These are phyloP conservation scores for Cydonia oblonga DNA, from an alignment of 331 rosid species.

Conservation along the genomic window DNA sequence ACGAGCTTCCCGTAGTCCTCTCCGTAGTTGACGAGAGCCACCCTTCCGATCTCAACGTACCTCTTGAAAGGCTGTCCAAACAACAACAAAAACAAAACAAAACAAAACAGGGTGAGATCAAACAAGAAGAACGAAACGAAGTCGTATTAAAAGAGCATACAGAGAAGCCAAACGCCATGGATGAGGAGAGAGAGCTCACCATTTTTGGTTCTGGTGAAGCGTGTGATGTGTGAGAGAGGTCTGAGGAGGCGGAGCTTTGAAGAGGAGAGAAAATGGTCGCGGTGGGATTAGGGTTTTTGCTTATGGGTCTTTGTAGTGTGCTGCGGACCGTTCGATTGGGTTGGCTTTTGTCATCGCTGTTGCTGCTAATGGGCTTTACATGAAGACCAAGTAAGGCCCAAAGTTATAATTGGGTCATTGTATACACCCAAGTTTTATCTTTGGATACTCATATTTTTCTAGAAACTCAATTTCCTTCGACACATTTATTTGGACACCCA, in stretches of 20 bases:
- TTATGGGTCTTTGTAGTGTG: background rate
- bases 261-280: background rate
- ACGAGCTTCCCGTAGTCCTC: conserved; percentile 47
- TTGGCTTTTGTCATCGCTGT: background rate
- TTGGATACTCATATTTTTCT: too few relatives aligned
- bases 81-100: too few relatives aligned
- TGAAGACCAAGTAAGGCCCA: background rate
- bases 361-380: background rate
- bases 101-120: background rate
- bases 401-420: background rate
- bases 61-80: conserved; percentile 43
- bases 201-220: conserved; percentile 23
- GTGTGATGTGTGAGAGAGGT: background rate
- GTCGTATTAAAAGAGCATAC: background rate
- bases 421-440: too few relatives aligned
- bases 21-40: conserved; percentile 49
- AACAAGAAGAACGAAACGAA: background rate
- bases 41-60: conserved; percentile 48
- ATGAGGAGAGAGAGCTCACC: conserved; percentile 21
- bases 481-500: too few relatives aligned
- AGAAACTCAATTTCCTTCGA: too few relatives aligned
- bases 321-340: background rate
- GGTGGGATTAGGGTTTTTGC: conserved; percentile 33
- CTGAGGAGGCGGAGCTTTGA: background rate
- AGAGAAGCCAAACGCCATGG: background rate